These are phyloP conservation scores for Termitomyces sp. DNA, from an alignment of 768 basidiomycete genomes.

Conservation along the genomic window DNA sequence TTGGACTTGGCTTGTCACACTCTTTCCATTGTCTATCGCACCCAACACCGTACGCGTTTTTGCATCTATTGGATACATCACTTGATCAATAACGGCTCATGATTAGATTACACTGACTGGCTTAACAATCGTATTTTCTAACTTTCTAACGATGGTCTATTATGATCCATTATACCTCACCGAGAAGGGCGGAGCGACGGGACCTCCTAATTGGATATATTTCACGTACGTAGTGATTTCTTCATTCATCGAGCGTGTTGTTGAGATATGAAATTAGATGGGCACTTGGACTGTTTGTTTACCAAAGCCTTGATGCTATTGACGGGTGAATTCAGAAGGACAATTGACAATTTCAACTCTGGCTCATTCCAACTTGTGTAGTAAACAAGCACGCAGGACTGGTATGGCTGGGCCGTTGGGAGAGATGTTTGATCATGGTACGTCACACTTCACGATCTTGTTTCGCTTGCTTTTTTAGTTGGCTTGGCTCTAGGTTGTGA, in stretches of 20 bases:
- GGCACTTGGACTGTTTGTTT: slow-evolving; percentile 84
- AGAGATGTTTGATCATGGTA: slow-evolving; percentile 98
- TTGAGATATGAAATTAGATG: slow-evolving; percentile 47
- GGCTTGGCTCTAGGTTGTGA: slow-evolving; percentile 63
- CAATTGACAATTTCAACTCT: neutral
- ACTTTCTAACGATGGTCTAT: slow-evolving; percentile 79
- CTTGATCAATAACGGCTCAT: neutral
- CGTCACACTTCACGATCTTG: slow-evolving; percentile 10
- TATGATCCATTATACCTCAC: slow-evolving; percentile 79
- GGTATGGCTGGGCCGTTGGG: slow-evolving; percentile 98
- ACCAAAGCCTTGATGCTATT: slow-evolving; percentile 87
- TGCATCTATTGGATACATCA: neutral
- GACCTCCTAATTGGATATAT: slow-evolving; percentile 85
- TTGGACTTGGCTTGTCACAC: slow-evolving; percentile 89
- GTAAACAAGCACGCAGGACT: slow-evolving; percentile 93
- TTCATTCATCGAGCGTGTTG: neutral
- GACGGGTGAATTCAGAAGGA: slow-evolving; percentile 58
- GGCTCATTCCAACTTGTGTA: slow-evolving; percentile 21
- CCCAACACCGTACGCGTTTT: slow-evolving; percentile 75
- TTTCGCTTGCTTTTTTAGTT: neutral
- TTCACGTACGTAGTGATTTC: slow-evolving; percentile 59
- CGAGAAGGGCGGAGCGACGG: slow-evolving; percentile 56
- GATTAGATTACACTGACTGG: slow-evolving; percentile 86
- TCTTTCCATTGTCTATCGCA: slow-evolving; percentile 82
- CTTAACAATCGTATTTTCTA: slow-evolving; percentile 73